Base-by-base conservation (phyloP, 192 early-diverging fungal species). In the Linnemannia elongata region DNA sequence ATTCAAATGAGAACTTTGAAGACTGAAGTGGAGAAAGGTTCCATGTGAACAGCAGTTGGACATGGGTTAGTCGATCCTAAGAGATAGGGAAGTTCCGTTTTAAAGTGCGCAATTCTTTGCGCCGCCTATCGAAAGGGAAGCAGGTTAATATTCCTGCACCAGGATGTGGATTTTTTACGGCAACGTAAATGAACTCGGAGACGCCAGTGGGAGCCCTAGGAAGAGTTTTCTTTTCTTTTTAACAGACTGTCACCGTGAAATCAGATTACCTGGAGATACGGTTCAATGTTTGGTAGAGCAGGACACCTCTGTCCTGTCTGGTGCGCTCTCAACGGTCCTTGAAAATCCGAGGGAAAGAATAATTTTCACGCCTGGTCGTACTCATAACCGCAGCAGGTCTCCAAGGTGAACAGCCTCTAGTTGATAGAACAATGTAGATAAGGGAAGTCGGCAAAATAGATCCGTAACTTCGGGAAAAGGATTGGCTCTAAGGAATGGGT, bases 21-120 rank as follows among this genome's bases (percentile, higher is more conserved):
- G 94, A 95, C 93, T 95, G 94, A 94, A 94, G 93, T 93, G 93
- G 93, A 94, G 92, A 94, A 94, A 91, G 93, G 93, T 94, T 95
- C 93, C 93, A 88, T 91, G 90, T 89, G 89, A 91, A 93, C 93
- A 91, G 91, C 84, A 93, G 89, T 94, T 94, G 92, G 91, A 90
- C 91, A 89, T 87, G 93, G 93, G 93, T 95, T 89, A 94, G 94
- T 93, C 92, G 92, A 94, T 93, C 94, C 94, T 95, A 95, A 95
- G 93, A 88, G 81, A 87, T 89, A 90, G 91, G 92, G 91, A 83
- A 94, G 82, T 77, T 89, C 90, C 88, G 87, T 89, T 92, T 82
- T 74, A 90, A 74, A 83, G 44, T 86, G 86, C 88, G 78, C 75
- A 78, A 74, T 88, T 85, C 75, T 76, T 90, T 72, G 88, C 74